These are phyloP conservation scores for Colletotrichum graminicola DNA, from an alignment of 2,329 filamentous ascomycete species.

Conservation along the genomic window DNA sequence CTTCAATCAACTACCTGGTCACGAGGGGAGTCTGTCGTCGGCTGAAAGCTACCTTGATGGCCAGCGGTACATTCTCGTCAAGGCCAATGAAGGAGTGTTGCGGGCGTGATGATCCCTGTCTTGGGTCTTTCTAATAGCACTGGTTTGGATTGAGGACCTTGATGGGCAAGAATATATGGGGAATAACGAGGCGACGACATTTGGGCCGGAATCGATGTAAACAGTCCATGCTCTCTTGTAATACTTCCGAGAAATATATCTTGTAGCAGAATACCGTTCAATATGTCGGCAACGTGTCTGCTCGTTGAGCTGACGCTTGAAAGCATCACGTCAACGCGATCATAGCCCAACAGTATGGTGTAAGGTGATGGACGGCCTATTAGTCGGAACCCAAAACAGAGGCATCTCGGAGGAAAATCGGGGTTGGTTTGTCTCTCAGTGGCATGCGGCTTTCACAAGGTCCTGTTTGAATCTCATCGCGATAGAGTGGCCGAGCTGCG, in stretches of 20 bases:
- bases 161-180: slow-evolving; percentile 31
- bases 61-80: not conserved
- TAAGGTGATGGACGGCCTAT: not conserved
- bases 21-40: slow-evolving; percentile 11
- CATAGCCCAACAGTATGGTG: not conserved
- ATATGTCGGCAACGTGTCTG: not conserved
- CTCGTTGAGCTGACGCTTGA: not conserved
- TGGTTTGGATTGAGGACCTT: slow-evolving; percentile 28
- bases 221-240: not conserved
- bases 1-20: slow-evolving; percentile 2
- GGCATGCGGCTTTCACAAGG: not conserved
- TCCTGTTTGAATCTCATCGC: not conserved
- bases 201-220: slow-evolving; percentile 16
- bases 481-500: not conserved
- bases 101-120: slow-evolving; percentile 32
- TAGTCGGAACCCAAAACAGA: not conserved
- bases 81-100: slow-evolving; percentile 23
- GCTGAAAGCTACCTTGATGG: slow-evolving; percentile 35
- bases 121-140: slow-evolving; percentile 31
- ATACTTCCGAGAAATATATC: not conserved
- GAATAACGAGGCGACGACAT: slow-evolving; percentile 13
- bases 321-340: not conserved
- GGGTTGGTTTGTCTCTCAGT: not conserved
- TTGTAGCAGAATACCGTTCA: too few species aligned
- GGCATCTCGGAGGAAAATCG: too few species aligned